Evolutionary conservation across 148 eudicot species (phyloP), one percentile per base, ranked within the genome.

Genomic region (Silene conica): DNA sequence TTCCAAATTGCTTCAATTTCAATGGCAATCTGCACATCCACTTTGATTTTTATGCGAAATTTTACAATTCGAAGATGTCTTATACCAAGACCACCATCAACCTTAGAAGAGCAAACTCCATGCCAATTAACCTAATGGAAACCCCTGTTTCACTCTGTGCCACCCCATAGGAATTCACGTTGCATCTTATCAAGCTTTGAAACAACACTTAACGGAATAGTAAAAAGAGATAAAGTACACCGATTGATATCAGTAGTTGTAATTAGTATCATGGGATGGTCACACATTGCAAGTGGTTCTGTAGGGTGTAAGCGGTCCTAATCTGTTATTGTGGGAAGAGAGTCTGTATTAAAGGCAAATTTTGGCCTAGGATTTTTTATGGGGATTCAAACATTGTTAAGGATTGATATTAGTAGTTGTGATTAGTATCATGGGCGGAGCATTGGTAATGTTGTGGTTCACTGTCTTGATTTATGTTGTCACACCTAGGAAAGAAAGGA

Each of bases 331-430:
- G 56, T 26, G 41, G 54, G 59, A 50, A 50, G 60, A 14, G 26
- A 43, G 10, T 41, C 26, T 67, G 26, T 69, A 12, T 54, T 13
- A 26, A 23, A 50, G 72, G 20, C 72, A 15, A 6, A 23, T 22
- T 69, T 69, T 23, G 60, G 59, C 38, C 60, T 69, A 34, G 72
- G 19, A 14, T 12, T 54, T 50, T 12, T 54, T 50, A 23, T 48
- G 50, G 72, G 52, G 38, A 16, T 7, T 64, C 34, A 46, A 48
- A 50, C 41, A 22, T 15, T 52, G 22, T 22, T 26, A 6, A 14
- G 72, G 60, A 13, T 34, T 54, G 60, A 50, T 69, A 25, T 5
- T 22, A 46, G n/a, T 68, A 22, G 58, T 48, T 48, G 59, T 69
- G 25, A 23, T 69, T 63, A 66, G 5, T 41, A 66, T 38, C 12